Conservation (phyloP, 2,329 filamentous ascomycete genomes). For the Karstenula rhodostoma region DNA sequence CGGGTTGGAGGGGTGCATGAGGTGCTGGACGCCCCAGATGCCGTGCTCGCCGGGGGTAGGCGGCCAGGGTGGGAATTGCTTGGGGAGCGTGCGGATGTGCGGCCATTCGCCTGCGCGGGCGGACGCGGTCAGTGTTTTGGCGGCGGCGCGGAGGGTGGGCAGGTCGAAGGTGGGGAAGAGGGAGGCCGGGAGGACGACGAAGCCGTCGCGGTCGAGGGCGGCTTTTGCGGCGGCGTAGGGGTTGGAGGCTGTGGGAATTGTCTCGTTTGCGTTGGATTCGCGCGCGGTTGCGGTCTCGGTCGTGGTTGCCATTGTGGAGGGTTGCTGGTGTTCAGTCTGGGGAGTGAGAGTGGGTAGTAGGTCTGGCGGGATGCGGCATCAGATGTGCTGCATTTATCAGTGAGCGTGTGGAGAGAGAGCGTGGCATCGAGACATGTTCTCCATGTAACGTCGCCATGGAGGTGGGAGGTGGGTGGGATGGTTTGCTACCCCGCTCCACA, state of each 20-base stretch:
- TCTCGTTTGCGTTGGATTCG: constrained; percentile 1
- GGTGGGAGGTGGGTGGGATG: constrained; percentile 21
- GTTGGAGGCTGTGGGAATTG: constrained; percentile 13
- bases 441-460: constrained; percentile 30
- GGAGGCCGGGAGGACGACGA: constrained; percentile 74
- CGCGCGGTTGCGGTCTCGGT: constrained; percentile 16
- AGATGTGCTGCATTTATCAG: constrained; percentile 8
- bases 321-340: constrained; percentile 2
- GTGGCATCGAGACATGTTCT: constrained; percentile 20
- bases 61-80: constrained; percentile 90
- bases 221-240: constrained; percentile 51
- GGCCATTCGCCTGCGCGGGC: constrained; percentile 80
- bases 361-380: constrained; percentile 1
- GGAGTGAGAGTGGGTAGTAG: neutral
- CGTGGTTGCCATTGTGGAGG: constrained; percentile 22
- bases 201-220: constrained; percentile 74
- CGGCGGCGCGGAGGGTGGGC: constrained; percentile 66
- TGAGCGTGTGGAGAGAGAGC: neutral
- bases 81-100: constrained; percentile 81
- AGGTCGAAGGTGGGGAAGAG: constrained; percentile 63
- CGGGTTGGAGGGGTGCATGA: constrained; percentile 77
- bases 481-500: constrained; percentile 27
- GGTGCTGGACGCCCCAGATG: constrained; percentile 90
- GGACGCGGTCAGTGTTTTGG: constrained; percentile 63
- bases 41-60: constrained; percentile 63